These are phyloP conservation scores for Wickerhamomyces bovis DNA, from an alignment of 805 yeast genomes.

Conservation along the genomic window DNA sequence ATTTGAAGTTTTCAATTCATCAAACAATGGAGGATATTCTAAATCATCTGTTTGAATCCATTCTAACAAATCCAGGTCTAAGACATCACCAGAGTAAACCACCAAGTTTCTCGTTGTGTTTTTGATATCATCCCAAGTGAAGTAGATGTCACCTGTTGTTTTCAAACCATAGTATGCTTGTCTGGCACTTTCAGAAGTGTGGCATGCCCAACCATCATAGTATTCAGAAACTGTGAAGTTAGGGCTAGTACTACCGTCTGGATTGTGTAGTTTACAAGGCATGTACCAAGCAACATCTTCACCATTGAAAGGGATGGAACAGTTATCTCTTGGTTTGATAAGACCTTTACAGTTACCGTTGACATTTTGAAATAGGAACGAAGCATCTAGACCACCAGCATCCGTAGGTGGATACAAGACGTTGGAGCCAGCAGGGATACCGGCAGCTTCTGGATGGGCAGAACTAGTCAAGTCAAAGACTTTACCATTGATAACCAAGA, in stretches of 20 bases:
- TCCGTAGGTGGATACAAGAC: slow-evolving; percentile 76
- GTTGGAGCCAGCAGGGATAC: slow-evolving; percentile 64
- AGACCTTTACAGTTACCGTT: slow-evolving; percentile 83
- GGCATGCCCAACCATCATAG: slow-evolving; percentile 89
- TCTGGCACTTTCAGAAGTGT: slow-evolving; percentile 69
- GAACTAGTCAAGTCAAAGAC: slow-evolving; percentile 68
- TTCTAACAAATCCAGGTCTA: slow-evolving; percentile 69
- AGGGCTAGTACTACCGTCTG: slow-evolving; percentile 66
- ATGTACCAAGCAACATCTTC: slow-evolving; percentile 87
- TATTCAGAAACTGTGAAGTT: slow-evolving; percentile 51
- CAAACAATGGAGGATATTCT: slow-evolving; percentile 67
- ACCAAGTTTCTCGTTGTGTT: slow-evolving; percentile 69
- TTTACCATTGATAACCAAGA: slow-evolving; percentile 74
- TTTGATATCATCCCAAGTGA: slow-evolving; percentile 82
- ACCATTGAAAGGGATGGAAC: slow-evolving; percentile 63
- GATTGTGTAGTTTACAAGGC: slow-evolving; percentile 74
- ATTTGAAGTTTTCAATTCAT: slow-evolving; percentile 47
- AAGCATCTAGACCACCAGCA: slow-evolving; percentile 85
- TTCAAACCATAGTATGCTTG: slow-evolving; percentile 54
- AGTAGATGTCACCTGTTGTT: slow-evolving; percentile 70
- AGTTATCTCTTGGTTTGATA: slow-evolving; percentile 61
- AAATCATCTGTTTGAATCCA: slow-evolving; percentile 72
- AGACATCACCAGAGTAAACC: slow-evolving; percentile 84
- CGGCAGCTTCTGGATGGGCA: slow-evolving; percentile 77
- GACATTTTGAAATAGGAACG: slow-evolving; percentile 84